Percentiles rank a stretch among this genome's conserved stretches.
These are phyloP conservation scores for Coccomyxa sp. DNA, from an alignment of 139 green algal species.

Conservation along the genomic window DNA sequence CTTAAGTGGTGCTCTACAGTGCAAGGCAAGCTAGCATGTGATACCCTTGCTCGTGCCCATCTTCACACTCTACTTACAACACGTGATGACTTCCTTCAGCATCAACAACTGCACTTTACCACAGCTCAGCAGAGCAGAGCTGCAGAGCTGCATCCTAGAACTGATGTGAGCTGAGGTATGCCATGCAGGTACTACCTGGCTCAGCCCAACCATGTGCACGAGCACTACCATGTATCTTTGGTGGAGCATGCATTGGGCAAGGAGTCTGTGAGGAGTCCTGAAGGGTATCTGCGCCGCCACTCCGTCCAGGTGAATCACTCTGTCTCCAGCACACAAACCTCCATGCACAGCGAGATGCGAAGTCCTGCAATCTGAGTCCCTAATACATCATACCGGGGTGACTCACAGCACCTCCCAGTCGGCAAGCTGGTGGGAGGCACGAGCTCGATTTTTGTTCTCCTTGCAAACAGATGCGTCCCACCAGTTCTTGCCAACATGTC, in stretches of 20 bases:
- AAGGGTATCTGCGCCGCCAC: background rate
- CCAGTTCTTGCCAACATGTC: too few species aligned
- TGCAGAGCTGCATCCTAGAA: background rate
- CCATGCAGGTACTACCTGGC: background rate
- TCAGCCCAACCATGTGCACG: background rate
- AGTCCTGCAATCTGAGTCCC: too few species aligned
- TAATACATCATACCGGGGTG: too few species aligned
- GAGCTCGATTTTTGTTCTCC: background rate
- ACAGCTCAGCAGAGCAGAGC: background rate
- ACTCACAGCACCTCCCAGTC: background rate
- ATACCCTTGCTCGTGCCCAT: too few species aligned
- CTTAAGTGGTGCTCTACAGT: background rate
- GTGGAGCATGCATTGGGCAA: background rate
- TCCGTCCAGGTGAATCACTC: background rate
- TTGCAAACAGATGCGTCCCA: background rate
- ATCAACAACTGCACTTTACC: background rate
- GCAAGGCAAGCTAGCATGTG: too few species aligned
- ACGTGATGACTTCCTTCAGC: too few species aligned
- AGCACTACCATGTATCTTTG: background rate
- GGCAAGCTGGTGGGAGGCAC: background rate
- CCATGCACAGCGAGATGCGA: background rate
- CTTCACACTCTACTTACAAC: too few species aligned
- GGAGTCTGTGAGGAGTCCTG: background rate
- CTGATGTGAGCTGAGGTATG: background rate
- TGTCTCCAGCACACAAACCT: background rate